Evolutionary conservation across 2,329 filamentous ascomycete species (phyloP), one percentile per base, ranked within the genome.

Genomic region (Onygenales sp.): DNA sequence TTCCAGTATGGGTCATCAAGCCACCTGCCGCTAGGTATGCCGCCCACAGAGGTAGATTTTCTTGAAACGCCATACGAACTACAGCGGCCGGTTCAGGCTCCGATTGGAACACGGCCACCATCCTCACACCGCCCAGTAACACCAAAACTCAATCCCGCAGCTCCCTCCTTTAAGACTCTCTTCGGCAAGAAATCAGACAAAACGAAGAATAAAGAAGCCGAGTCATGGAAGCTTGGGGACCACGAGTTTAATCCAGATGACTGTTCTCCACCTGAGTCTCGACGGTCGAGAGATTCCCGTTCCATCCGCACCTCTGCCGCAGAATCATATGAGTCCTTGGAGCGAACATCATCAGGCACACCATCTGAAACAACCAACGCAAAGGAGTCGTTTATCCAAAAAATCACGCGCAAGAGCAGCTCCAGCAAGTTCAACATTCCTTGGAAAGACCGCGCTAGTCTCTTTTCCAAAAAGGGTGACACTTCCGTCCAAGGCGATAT

Each of bases 81-180:
- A 14, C 71, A 69, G 37, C 76, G 77, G 5, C 77, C 79, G 32
- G 72, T 80, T 2, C 79, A 83, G 56, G 80, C 80, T 3, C 81
- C 82, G 0, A 96, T 97, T 59, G 92, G 92, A 27, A 94, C 88
- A 46, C 83, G 85, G 2, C 88, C 86, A 67, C 67, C 79, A 62
- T 74, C 76, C 46, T 74, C 76, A 63, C 73, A 84, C 65, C 68
- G 83, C 67, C 72, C 70, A 51, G 64, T 75, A 42, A 74, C 84
- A 70, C 62, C 82, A 46, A 78, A 79, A 61, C 77, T 97, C 32
- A 97, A 98, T 62, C 93, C 93, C 6, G 82, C 88, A 6, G 93
- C 92, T 0, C 91, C 91, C 7, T 88, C 86, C 0, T 97, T 97
- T 66, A 92, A 86, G 70, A 84, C 79, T 8, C 79, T 84, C 39